Percentiles rank a stretch among this genome's conserved stretches.
Conservation (phyloP, 2,329 filamentous ascomycete species). For the Fulvia fulva region DNA sequence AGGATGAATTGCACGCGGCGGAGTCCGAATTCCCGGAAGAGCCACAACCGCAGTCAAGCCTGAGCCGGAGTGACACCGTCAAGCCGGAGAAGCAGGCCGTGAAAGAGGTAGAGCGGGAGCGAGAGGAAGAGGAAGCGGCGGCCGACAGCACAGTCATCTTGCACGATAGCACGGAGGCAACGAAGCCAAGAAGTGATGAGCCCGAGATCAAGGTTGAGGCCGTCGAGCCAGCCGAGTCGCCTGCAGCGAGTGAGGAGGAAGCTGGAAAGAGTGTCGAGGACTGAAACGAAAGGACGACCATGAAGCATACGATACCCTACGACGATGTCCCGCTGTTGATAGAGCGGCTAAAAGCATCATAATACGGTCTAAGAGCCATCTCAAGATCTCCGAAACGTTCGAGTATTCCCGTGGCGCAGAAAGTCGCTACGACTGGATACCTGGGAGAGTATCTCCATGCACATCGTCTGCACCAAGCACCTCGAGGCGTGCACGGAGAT, state of each 20-base stretch:
- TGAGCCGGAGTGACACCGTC: background rate
- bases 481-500: too few relatives aligned
- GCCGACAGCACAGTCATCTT: slow-evolving; percentile 24
- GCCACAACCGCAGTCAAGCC: background rate
- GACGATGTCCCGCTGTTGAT: background rate
- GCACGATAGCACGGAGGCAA: slow-evolving; percentile 56
- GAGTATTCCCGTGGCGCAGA: too few relatives aligned
- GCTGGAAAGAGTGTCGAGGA: slow-evolving; percentile 31
- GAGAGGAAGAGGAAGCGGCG: slow-evolving; percentile 1
- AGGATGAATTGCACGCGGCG: slow-evolving; percentile 4
- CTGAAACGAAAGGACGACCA: slow-evolving; percentile 5
- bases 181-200: slow-evolving; percentile 38
- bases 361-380: too few relatives aligned
- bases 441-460: too few relatives aligned
- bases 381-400: too few relatives aligned
- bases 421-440: too few relatives aligned
- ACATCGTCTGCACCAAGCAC: too few relatives aligned
- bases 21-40: slow-evolving; percentile 13
- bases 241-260: slow-evolving; percentile 34
- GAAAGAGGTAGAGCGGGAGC: slow-evolving; percentile 3
- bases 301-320: background rate
- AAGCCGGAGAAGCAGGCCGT: slow-evolving; percentile 4
- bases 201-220: slow-evolving; percentile 20
- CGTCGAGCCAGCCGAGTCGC: slow-evolving; percentile 10
- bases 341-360: background rate